Conservation (phyloP, 2,329 filamentous ascomycete genomes). For the Ophiocordyceps camponoti-rufipedis region DNA sequence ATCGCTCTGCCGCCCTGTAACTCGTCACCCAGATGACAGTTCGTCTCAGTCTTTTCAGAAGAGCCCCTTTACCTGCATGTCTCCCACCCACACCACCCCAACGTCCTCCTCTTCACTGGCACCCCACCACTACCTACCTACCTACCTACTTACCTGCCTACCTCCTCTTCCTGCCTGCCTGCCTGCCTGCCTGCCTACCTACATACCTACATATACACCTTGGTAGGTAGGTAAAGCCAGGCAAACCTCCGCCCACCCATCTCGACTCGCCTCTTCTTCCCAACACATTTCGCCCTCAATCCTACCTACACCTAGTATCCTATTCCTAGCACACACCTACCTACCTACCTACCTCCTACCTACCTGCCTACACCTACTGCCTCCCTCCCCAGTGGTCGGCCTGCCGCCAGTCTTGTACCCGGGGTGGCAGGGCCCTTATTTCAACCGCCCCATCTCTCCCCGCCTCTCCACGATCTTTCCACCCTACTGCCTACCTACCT, state of each 20-base stretch:
- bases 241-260: not conserved
- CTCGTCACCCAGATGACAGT: slow-evolving; percentile 7
- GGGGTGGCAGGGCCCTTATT: slow-evolving; percentile 7
- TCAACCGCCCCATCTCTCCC: slow-evolving; percentile 11
- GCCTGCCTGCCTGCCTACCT: not conserved
- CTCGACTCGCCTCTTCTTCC: not conserved
- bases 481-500: not conserved
- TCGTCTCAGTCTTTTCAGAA: slow-evolving; percentile 12
- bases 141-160: slow-evolving; percentile 3
- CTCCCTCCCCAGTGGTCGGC: not conserved
- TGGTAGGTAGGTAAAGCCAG: too few relatives aligned
- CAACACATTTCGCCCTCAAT: not conserved
- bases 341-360: not conserved
- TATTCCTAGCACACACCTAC: not conserved
- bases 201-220: not conserved
- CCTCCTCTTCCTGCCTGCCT: not conserved
- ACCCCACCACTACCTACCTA: slow-evolving; percentile 15
- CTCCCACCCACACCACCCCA: slow-evolving; percentile 25
- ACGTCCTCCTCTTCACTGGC: slow-evolving; percentile 12
- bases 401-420: not conserved
- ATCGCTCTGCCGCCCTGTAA: slow-evolving; percentile 6
- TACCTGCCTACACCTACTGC: not conserved
- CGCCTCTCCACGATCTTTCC: slow-evolving; percentile 8
- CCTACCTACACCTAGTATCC: not conserved
- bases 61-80: slow-evolving; percentile 25